phyloP scores from a whole-genome alignment of 208 protist species.

The Acanthamoeba divionensis region DNA sequence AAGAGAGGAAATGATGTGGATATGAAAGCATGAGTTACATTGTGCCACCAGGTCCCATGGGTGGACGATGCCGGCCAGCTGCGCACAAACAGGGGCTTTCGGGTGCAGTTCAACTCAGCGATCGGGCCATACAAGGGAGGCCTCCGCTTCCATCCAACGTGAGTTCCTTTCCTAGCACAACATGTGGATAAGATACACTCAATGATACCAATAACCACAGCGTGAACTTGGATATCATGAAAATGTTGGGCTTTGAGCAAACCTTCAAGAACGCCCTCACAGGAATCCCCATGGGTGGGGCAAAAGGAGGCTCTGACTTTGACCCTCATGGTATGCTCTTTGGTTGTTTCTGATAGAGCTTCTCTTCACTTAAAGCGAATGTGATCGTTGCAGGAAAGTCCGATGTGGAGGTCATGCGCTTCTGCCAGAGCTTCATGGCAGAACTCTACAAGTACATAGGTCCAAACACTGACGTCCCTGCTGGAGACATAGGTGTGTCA shows the following conservation, averaged over 20 bases:
- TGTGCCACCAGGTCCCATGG: too few relatives aligned
- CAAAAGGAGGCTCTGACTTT: slow-evolving; percentile 92
- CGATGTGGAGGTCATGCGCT: slow-evolving; percentile 90
- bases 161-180: slow-evolving; percentile 52
- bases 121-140: slow-evolving; percentile 93
- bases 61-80: too few relatives aligned
- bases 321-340: slow-evolving; percentile 91
- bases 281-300: slow-evolving; percentile 88
- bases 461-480: slow-evolving; percentile 89
- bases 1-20: too few relatives aligned
- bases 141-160: slow-evolving; percentile 72
- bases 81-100: slow-evolving; percentile 90
- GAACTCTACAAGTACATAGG: slow-evolving; percentile 89
- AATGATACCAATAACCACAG: slow-evolving; percentile 50
- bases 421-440: slow-evolving; percentile 90
- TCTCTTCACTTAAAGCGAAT: too few relatives aligned
- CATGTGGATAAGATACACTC: not conserved
- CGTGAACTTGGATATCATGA: slow-evolving; percentile 89
- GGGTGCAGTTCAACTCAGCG: slow-evolving; percentile 90
- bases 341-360: too few relatives aligned
- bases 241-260: slow-evolving; percentile 95
- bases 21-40: too few relatives aligned
- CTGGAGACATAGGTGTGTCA: slow-evolving; percentile 94
- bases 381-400: too few relatives aligned
- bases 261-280: slow-evolving; percentile 93